Percentiles rank a stretch among this genome's conserved stretches.
These are phyloP conservation scores for Botrytis fragariae DNA, from an alignment of 2,329 filamentous ascomycete genomes.

Conservation along the genomic window DNA sequence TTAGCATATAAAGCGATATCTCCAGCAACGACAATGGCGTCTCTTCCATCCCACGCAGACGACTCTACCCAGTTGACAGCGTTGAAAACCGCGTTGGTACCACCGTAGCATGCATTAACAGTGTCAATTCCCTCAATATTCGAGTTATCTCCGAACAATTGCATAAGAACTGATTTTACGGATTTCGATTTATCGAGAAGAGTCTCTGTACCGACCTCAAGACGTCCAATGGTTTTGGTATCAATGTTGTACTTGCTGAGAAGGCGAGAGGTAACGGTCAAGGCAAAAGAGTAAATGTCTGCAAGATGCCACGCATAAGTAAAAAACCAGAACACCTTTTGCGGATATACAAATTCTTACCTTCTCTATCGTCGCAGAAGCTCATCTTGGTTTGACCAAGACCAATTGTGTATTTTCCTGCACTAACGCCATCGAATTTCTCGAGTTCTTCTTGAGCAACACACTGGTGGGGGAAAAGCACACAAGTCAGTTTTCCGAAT, in stretches of 20 bases:
- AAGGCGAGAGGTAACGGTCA: constrained; percentile 75
- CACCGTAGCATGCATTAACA: constrained; percentile 82
- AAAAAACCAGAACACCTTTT: constrained; percentile 6
- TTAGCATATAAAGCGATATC: constrained; percentile 86
- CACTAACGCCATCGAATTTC: constrained; percentile 78
- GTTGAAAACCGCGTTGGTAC: constrained; percentile 83
- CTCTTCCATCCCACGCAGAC: constrained; percentile 79
- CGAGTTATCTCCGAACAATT: constrained; percentile 79
- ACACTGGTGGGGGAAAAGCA: constrained; percentile 53
- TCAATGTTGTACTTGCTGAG: constrained; percentile 83
- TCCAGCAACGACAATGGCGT: constrained; percentile 75
- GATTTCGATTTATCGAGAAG: constrained; percentile 88
- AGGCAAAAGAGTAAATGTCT: constrained; percentile 86
- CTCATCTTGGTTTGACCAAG: constrained; percentile 89
- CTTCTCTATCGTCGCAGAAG: constrained; percentile 87
- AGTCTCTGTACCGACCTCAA: constrained; percentile 85
- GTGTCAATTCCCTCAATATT: constrained; percentile 82
- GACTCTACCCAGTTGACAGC: constrained; percentile 82
- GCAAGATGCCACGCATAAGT: constrained; percentile 6
- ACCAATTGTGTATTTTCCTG: constrained; percentile 88
- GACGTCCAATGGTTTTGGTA: constrained; percentile 70
- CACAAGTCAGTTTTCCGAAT: constrained; percentile 12
- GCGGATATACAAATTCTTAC: constrained; percentile 44
- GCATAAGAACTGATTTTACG: constrained; percentile 85
- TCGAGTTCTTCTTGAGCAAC: constrained; percentile 81